Evolutionary conservation across 768 basidiomycete species (phyloP).

Genomic region (Boletus reticulatus): DNA sequence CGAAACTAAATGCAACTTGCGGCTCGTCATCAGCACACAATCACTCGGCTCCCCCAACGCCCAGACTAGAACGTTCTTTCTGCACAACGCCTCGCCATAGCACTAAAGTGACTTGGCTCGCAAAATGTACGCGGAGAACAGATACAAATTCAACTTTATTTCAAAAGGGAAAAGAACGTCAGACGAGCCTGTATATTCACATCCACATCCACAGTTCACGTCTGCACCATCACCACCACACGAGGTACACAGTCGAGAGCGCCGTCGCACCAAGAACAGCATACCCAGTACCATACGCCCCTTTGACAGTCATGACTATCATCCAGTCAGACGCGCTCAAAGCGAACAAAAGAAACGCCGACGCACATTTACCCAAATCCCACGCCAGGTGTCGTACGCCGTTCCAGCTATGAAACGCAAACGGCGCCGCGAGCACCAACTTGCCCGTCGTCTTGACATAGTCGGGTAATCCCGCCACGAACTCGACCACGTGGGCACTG

Average conservation of each 20-base stretch:
- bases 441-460: constrained; percentile 77
- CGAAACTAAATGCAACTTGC: too few relatives aligned
- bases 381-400: constrained; percentile 88
- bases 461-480: constrained; percentile 69
- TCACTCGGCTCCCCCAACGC: too few relatives aligned
- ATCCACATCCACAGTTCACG: not conserved
- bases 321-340: not conserved
- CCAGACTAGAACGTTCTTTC: too few relatives aligned
- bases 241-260: constrained; percentile 68
- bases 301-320: constrained; percentile 77
- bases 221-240: constrained; percentile 25
- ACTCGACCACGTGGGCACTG: constrained; percentile 72
- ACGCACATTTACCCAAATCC: constrained; percentile 88
- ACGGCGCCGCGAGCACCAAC: constrained; percentile 77
- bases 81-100: too few relatives aligned
- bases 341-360: not conserved
- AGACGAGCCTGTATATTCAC: not conserved
- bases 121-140: not conserved
- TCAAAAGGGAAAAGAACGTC: not conserved
- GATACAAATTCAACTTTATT: not conserved
- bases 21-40: too few relatives aligned
- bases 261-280: constrained; percentile 79
- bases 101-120: too few relatives aligned
- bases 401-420: constrained; percentile 89
- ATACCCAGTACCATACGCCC: constrained; percentile 80